Evolutionary conservation across 2,329 filamentous ascomycete genomes (phyloP).

Genomic region (Plenodomus tracheiphilus): DNA sequence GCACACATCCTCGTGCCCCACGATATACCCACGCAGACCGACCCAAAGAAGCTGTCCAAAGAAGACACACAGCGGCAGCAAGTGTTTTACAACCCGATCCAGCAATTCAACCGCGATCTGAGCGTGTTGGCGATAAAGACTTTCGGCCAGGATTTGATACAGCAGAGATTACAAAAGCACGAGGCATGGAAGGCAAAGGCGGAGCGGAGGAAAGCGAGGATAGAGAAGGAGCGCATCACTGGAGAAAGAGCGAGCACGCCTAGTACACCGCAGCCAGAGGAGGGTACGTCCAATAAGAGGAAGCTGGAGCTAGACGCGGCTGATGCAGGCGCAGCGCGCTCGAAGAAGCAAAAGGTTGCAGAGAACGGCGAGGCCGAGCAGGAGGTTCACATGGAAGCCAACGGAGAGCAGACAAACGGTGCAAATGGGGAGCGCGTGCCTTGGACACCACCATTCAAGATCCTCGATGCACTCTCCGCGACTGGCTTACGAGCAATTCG

Average conservation of each 20-base stretch:
- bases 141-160: constrained; percentile 70
- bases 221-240: constrained; percentile 11
- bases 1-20: constrained; percentile 68
- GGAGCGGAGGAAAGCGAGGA: constrained; percentile 26
- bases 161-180: constrained; percentile 51
- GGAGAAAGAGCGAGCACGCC: constrained; percentile 3
- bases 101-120: constrained; percentile 97
- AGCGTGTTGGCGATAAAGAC: constrained; percentile 90
- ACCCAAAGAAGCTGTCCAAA: constrained; percentile 54
- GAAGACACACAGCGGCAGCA: constrained; percentile 64
- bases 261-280: constrained; percentile 4
- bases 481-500: constrained; percentile 88
- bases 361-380: constrained; percentile 16
- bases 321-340: constrained; percentile 12
- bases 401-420: constrained; percentile 1
- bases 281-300: constrained; percentile 26
- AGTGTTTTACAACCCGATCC: constrained; percentile 98
- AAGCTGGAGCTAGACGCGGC: constrained; percentile 23
- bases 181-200: constrained; percentile 47
- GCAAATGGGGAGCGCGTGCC: constrained; percentile 11
- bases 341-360: constrained; percentile 31
- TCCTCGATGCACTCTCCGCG: constrained; percentile 92
- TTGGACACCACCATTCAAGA: constrained; percentile 51
- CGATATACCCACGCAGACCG: constrained; percentile 51
- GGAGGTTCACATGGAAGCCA: constrained; percentile 5